A percentile compares a stretch with the other conserved stretches of the same genome.
These are phyloP conservation scores for Verticillium albo-atrum DNA, from an alignment of 2,329 filamentous ascomycete genomes.

Conservation along the genomic window DNA sequence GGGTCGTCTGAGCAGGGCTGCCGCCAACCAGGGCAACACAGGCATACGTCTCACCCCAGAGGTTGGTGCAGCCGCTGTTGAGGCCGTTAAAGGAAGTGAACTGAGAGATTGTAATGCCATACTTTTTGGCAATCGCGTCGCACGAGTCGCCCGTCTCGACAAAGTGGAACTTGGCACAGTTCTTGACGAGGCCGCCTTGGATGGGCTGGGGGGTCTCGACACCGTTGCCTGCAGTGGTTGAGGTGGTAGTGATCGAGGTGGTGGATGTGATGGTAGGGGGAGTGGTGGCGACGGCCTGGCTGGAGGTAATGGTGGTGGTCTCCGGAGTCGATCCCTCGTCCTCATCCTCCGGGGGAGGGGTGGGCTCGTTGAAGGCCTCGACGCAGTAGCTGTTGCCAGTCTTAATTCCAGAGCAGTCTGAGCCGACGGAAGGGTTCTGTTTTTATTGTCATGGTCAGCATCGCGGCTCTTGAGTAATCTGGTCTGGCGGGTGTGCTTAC, in stretches of 20 bases:
- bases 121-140: background rate
- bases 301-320: constrained; percentile 5
- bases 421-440: constrained; percentile 5
- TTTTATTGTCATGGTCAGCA: background rate
- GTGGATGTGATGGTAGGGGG: constrained; percentile 13
- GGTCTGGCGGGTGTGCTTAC: background rate
- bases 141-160: constrained; percentile 8
- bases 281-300: constrained; percentile 8
- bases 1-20: background rate
- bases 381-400: constrained; percentile 2
- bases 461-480: no score
- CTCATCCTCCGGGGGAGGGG: background rate
- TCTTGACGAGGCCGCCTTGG: constrained; percentile 11
- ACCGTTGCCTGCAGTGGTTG: background rate
- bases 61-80: constrained; percentile 8
- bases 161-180: constrained; percentile 15
- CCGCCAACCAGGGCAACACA: constrained; percentile 10
- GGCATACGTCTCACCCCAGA: constrained; percentile 9
- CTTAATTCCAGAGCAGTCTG: background rate
- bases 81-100: constrained; percentile 14
- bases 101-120: constrained; percentile 7
- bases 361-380: constrained; percentile 3
- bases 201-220: constrained; percentile 10
- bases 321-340: no score
- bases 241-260: background rate